Percentiles rank a stretch among this genome's conserved stretches.
These are phyloP conservation scores for Hymenochaete sp. DNA, from an alignment of 1,284 basidiomycete genomes.

Conservation along the genomic window DNA sequence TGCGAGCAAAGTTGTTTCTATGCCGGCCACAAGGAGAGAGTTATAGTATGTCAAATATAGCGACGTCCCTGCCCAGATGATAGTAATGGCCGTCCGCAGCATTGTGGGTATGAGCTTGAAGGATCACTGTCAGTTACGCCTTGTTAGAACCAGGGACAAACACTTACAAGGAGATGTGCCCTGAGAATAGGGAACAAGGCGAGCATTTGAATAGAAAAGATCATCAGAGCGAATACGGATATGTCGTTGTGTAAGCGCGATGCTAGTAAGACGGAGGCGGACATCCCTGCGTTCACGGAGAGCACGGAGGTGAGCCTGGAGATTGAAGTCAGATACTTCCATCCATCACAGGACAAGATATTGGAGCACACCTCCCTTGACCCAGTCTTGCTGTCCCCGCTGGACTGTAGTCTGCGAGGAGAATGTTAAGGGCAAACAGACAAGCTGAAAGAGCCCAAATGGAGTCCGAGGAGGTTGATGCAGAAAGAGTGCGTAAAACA, in stretches of 20 bases:
- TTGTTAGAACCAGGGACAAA: constrained; percentile 1
- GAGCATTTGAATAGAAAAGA: constrained; percentile 82
- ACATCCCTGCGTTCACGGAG: constrained; percentile 92
- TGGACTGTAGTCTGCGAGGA: constrained; percentile 59
- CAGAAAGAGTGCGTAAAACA: constrained; percentile 84
- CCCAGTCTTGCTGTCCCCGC: constrained; percentile 25
- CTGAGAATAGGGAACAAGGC: constrained; percentile 80
- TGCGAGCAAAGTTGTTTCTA: constrained; percentile 42
- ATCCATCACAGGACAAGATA: not conserved
- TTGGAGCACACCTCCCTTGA: constrained; percentile 32
- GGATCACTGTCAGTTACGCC: constrained; percentile 11
- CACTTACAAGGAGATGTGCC: constrained; percentile 64
- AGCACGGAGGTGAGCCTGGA: constrained; percentile 78
- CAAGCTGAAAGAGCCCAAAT: constrained; percentile 86
- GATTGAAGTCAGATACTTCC: constrained; percentile 7
- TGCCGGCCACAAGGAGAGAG: constrained; percentile 42
- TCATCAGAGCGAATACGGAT: constrained; percentile 84
- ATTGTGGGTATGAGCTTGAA: constrained; percentile 36
- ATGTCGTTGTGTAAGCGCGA: constrained; percentile 79
- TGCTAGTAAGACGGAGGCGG: constrained; percentile 88
- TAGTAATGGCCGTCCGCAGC: constrained; percentile 44
- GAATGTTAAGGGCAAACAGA: constrained; percentile 54
- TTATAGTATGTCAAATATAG: constrained; percentile 44
- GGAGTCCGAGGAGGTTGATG: constrained; percentile 91
- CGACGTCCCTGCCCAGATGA: constrained; percentile 38